Percentiles rank a stretch among this genome's conserved stretches.
These are phyloP conservation scores for Ilyonectria mors-panacis DNA, from an alignment of 2,329 filamentous ascomycete genomes.

Conservation along the genomic window DNA sequence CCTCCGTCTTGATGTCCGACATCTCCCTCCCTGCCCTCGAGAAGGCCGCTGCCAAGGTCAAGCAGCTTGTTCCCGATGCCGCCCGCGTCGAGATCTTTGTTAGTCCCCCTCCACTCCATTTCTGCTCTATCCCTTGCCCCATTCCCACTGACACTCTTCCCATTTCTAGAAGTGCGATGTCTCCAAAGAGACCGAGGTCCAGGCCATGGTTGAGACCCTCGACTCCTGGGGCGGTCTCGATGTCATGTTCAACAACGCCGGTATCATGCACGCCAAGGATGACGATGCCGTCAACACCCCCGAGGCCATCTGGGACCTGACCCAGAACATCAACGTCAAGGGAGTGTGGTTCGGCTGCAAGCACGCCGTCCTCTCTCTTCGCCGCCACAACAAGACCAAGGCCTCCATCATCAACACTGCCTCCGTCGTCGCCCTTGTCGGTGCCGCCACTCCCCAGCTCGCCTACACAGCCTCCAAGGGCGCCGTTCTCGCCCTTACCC, in stretches of 20 bases:
- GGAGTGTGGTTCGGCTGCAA: constrained; percentile 98
- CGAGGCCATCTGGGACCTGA: constrained; percentile 94
- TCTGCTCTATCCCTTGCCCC: background rate
- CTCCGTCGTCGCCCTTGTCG: constrained; percentile 88
- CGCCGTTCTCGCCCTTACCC: constrained; percentile 89
- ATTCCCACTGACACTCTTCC: constrained; percentile 7
- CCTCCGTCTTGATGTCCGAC: constrained; percentile 87
- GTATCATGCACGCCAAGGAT: constrained; percentile 93
- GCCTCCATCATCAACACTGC: constrained; percentile 94
- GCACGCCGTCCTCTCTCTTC: constrained; percentile 87
- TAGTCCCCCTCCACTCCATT: constrained; percentile 36
- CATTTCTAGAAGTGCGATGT: constrained; percentile 75
- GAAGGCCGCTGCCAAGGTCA: constrained; percentile 81
- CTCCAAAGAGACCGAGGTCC: constrained; percentile 85
- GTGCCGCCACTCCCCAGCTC: constrained; percentile 88
- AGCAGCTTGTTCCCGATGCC: constrained; percentile 76
- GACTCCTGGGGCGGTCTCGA: constrained; percentile 92
- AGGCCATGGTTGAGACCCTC: constrained; percentile 80
- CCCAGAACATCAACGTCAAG: constrained; percentile 96
- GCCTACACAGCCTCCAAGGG: constrained; percentile 97
- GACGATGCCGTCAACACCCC: constrained; percentile 86
- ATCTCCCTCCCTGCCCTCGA: constrained; percentile 85
- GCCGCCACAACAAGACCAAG: constrained; percentile 82
- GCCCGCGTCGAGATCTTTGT: constrained; percentile 73
- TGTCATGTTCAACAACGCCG: constrained; percentile 97